Evolutionary conservation across 352 stramenopile species (phyloP).

Genomic region (Pythium guiyangense): DNA sequence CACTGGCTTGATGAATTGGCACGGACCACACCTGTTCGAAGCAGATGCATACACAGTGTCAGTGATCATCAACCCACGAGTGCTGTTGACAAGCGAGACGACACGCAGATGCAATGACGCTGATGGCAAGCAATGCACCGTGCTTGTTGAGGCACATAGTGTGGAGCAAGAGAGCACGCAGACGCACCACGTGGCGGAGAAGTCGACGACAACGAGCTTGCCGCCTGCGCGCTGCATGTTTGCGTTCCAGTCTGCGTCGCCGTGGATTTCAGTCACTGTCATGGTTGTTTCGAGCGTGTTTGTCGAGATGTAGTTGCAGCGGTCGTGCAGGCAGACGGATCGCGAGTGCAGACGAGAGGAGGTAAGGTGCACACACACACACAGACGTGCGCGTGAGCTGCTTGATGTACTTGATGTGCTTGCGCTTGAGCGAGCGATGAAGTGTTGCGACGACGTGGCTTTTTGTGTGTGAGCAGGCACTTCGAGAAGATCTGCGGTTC

Average conservation of each 20-base stretch:
- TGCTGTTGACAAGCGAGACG: neutral
- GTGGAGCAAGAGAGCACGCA: neutral
- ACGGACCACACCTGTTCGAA: constrained; percentile 55
- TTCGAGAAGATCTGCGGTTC: constrained; percentile 4
- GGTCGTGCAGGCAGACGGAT: too few species aligned
- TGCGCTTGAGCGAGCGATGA: too few species aligned
- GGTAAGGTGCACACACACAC: neutral
- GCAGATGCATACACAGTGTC: neutral
- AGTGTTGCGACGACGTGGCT: neutral
- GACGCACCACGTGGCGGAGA: constrained; percentile 78
- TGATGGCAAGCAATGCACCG: too few species aligned
- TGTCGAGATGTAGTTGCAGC: too few species aligned
- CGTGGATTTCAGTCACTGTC: constrained; percentile 65
- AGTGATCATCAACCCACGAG: neutral
- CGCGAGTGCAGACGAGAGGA: too few species aligned
- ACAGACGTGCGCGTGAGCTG: neutral
- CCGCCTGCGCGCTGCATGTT: constrained; percentile 65
- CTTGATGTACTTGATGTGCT: neutral
- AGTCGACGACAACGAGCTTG: constrained; percentile 90
- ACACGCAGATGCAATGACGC: neutral
- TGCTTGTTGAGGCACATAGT: too few species aligned
- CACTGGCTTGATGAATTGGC: constrained; percentile 84
- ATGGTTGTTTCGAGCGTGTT: constrained; percentile 23
- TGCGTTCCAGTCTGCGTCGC: constrained; percentile 77
- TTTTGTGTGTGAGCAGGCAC: neutral